Evolutionary conservation across 805 yeast species (phyloP).

Genomic region (Candida multigemmis): DNA sequence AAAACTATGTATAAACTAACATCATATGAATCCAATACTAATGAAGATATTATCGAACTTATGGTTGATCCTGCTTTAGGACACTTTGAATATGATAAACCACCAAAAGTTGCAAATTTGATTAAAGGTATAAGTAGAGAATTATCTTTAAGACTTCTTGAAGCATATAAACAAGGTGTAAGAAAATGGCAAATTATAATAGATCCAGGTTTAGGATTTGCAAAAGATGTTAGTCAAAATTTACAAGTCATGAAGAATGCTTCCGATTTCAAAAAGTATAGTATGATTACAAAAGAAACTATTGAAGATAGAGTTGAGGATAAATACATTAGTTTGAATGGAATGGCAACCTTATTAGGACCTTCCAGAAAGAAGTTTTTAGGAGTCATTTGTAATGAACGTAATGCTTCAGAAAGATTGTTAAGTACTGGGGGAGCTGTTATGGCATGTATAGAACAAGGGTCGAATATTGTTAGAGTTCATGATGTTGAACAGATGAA

Average conservation of each 20-base stretch:
- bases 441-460: slow-evolving; percentile 63
- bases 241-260: slow-evolving; percentile 50
- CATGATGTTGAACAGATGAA: slow-evolving; percentile 65
- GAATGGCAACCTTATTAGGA: slow-evolving; percentile 69
- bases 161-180: slow-evolving; percentile 57
- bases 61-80: slow-evolving; percentile 16
- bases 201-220: slow-evolving; percentile 97
- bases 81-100: slow-evolving; percentile 8
- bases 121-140: slow-evolving; percentile 59
- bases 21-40: slow-evolving; percentile 35
- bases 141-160: slow-evolving; percentile 42
- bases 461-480: slow-evolving; percentile 76
- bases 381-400: slow-evolving; percentile 59
- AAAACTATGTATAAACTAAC: slow-evolving; percentile 59
- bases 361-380: slow-evolving; percentile 85
- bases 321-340: slow-evolving; percentile 33
- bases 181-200: slow-evolving; percentile 83
- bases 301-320: slow-evolving; percentile 7
- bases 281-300: slow-evolving; percentile 12
- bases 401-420: slow-evolving; percentile 51
- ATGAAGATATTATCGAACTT: slow-evolving; percentile 28
- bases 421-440: slow-evolving; percentile 72
- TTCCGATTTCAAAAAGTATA: slow-evolving; percentile 39
- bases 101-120: slow-evolving; percentile 21
- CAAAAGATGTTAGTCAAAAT: slow-evolving; percentile 72